Evolutionary conservation across 2,329 filamentous ascomycete species (phyloP).

Genomic region (Fusarium pseudograminearum): DNA sequence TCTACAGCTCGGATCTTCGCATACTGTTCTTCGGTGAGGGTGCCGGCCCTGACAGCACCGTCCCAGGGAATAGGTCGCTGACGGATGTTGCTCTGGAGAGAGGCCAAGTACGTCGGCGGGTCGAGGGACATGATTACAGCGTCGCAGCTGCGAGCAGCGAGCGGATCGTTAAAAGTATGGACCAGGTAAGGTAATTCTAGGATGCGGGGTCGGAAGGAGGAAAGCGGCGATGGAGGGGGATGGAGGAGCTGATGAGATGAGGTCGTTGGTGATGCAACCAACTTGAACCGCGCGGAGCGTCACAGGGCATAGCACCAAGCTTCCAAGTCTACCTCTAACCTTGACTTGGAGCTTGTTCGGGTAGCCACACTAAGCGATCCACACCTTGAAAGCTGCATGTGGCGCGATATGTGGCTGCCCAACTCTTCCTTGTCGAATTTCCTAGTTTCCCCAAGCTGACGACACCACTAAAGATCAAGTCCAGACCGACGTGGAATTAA

Average conservation of each 20-base stretch:
- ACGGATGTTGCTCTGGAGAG: slow-evolving; percentile 96
- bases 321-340: slow-evolving; percentile 29
- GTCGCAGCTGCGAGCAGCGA: slow-evolving; percentile 47
- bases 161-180: slow-evolving; percentile 28
- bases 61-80: slow-evolving; percentile 97
- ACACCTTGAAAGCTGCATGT: slow-evolving; percentile 14
- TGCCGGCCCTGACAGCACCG: slow-evolving; percentile 91
- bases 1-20: slow-evolving; percentile 97
- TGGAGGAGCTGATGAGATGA: slow-evolving; percentile 43
- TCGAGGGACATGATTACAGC: slow-evolving; percentile 82
- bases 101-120: slow-evolving; percentile 84
- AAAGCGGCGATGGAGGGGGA: slow-evolving; percentile 15
- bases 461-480: slow-evolving; percentile 8
- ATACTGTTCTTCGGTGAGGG: slow-evolving; percentile 92
- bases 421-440: background rate
- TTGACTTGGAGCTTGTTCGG: slow-evolving; percentile 28
- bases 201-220: slow-evolving; percentile 15
- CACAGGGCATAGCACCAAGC: slow-evolving; percentile 38
- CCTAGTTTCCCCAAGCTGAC: slow-evolving; percentile 13
- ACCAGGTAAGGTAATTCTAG: slow-evolving; percentile 13
- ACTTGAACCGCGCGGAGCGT: slow-evolving; percentile 44
- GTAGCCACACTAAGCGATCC: slow-evolving; percentile 39
- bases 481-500: slow-evolving; percentile 29
- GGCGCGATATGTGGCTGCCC: slow-evolving; percentile 6
- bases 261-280: slow-evolving; percentile 50